Conservation (phyloP, 2,329 filamentous ascomycete species). For the Cryphonectria carpinicola region DNA sequence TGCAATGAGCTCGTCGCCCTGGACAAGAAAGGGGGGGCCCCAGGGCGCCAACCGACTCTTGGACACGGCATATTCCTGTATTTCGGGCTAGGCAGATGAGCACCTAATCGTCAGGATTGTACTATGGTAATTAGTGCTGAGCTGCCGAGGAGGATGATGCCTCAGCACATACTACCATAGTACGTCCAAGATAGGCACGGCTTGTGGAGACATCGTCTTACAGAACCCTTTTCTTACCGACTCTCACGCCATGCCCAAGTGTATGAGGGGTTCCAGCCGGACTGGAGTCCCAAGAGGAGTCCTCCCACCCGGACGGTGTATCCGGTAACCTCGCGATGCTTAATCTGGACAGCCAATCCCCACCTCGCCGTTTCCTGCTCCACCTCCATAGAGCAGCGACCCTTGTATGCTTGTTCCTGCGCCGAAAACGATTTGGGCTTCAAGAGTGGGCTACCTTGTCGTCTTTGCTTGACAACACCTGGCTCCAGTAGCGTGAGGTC, state of each 20-base stretch:
- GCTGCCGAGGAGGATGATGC: background rate
- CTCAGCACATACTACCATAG: background rate
- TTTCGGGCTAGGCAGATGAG: background rate
- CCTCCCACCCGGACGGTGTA: constrained; percentile 8
- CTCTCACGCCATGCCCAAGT: constrained; percentile 1
- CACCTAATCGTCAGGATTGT: background rate
- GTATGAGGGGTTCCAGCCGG: constrained; percentile 8
- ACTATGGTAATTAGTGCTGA: background rate
- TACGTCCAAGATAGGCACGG: background rate
- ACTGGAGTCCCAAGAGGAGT: constrained; percentile 9
- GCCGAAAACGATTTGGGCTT: background rate
- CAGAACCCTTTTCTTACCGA: background rate
- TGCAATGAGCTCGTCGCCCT: background rate
- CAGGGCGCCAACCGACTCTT: background rate
- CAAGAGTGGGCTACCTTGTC: background rate
- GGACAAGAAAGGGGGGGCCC: background rate
- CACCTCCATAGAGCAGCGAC: background rate
- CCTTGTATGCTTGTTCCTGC: background rate
- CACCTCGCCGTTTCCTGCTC: background rate
- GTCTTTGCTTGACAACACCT: background rate
- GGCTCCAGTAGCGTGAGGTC: background rate
- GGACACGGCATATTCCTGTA: background rate
- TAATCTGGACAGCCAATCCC: background rate
- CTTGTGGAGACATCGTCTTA: background rate
- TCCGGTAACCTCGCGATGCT: constrained; percentile 9